These are phyloP conservation scores for Fomitiporia mediterranea DNA, from an alignment of 1,284 basidiomycete genomes.

Conservation along the genomic window DNA sequence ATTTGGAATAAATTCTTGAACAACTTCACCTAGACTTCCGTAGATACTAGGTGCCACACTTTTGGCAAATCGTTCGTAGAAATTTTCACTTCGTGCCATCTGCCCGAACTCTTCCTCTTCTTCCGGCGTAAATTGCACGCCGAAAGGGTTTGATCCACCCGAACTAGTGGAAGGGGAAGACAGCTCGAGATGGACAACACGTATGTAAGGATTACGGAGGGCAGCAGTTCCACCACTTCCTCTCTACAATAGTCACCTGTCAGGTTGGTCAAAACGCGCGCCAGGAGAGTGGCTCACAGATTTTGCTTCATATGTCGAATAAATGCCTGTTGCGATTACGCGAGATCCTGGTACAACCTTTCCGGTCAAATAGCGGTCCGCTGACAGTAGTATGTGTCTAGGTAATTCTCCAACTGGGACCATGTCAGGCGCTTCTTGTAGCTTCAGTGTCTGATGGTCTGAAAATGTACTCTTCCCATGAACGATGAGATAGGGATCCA, in stretches of 20 bases:
- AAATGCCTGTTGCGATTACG: conserved; percentile 94
- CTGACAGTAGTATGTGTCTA: conserved; percentile 90
- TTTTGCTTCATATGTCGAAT: conserved; percentile 92
- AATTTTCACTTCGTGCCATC: conserved; percentile 84
- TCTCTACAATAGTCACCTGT: conserved; percentile 48
- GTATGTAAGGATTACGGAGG: conserved; percentile 91
- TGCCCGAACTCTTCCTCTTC: conserved; percentile 96
- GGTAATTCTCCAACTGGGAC: conserved; percentile 98
- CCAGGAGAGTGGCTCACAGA: conserved; percentile 53
- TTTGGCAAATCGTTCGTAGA: conserved; percentile 92
- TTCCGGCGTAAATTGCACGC: conserved; percentile 85
- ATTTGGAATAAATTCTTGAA: too few species aligned
- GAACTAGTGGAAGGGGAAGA: conserved; percentile 69
- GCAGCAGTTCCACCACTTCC: conserved; percentile 66
- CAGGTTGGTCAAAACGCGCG: neutral
- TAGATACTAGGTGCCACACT: conserved; percentile 98
- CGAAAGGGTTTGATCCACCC: conserved; percentile 70
- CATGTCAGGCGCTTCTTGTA: conserved; percentile 99
- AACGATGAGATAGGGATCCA: conserved; percentile 95
- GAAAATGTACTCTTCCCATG: conserved; percentile 95
- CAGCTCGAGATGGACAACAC: conserved; percentile 89
- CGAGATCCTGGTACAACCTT: conserved; percentile 93
- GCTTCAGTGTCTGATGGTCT: conserved; percentile 94
- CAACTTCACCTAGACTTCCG: conserved; percentile 76
- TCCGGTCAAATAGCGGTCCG: conserved; percentile 86